Evolutionary conservation across 768 basidiomycete species (phyloP), one percentile per base, ranked within the genome.

Genomic region (Cystofilobasidium bisporidii): DNA sequence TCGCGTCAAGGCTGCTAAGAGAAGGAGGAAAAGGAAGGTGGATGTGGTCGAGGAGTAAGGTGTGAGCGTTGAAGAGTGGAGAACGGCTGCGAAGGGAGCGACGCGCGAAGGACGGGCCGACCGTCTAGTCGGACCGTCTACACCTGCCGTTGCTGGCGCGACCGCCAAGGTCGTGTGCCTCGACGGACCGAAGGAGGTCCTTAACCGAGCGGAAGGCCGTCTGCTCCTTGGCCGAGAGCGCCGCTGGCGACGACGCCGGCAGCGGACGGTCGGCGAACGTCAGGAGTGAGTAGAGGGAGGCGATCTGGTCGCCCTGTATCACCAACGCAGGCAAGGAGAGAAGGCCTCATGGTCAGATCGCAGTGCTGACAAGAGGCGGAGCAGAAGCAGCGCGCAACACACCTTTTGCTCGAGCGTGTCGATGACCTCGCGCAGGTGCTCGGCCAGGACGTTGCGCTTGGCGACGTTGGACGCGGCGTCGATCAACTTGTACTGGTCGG

Each of bases 361-460:
- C n/a, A n/a, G n/a, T n/a, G n/a, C n/a, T n/a, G 3, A 36, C 24
- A 24, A 22, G 36, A 36, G 36, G 5, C 12, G 36, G 36, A 12
- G 36, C 6, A 36, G 36, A 36, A 12, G 36, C 36, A 36, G 11
- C 30, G 28, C 58, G 43, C 0, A 33, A 61, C 76, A 73, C 67
- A 89, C 92, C 87, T 93, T 97, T 72, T 86, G 84, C 73, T 98
- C 96, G 45, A 99, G 81, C 55, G 88, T 81, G 75, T 94, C 89
- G 57, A 98, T 89, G 11, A 97, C 90, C 73, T 96, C 91, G 38
- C 83, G 85, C 64, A 99, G 80, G 75, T 94, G 94, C 66, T 85
- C 83, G 0, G 93, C 91, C 24, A 97, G 81, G n/a, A 87, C 82
- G 69, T 89, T 88, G 40, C 96, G 82, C 75, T 88, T 89, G 26